A percentile compares a stretch with the other conserved stretches of the same genome.
Evolutionary conservation across 1,139 yeast genomes (phyloP).

Genomic region (Pichia sp.): DNA sequence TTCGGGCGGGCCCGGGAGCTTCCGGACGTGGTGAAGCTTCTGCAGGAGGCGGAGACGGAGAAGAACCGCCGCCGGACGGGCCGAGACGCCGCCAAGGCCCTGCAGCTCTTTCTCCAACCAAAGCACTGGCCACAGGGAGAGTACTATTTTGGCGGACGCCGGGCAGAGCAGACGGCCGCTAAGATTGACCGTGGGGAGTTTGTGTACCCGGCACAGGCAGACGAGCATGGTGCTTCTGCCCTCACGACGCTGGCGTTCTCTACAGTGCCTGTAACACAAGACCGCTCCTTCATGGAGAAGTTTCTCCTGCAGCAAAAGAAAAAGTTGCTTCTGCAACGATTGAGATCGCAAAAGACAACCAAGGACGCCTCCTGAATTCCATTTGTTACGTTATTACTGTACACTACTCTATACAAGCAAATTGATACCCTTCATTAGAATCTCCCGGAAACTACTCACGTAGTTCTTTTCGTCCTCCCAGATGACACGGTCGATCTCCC

Average conservation of each 20-base stretch:
- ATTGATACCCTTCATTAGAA: conserved; percentile 24
- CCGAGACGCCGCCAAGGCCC: not conserved
- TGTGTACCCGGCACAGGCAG: not conserved
- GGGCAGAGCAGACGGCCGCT: not conserved
- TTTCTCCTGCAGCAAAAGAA: conserved; percentile 13
- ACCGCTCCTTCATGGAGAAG: conserved; percentile 4
- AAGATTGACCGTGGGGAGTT: not conserved
- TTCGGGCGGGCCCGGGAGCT: conserved; percentile 82
- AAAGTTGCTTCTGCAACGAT: conserved; percentile 3
- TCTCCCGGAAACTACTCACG: conserved; percentile 31
- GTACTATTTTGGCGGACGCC: not conserved
- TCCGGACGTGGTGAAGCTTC: conserved; percentile 62
- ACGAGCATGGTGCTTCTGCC: not conserved
- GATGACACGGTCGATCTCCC: conserved; percentile 64
- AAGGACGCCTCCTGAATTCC: not conserved
- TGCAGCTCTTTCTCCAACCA: not conserved
- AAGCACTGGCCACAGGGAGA: conserved; percentile 7
- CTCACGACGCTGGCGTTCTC: not conserved
- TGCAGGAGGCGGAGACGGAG: conserved; percentile 38
- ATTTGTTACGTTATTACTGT: not conserved
- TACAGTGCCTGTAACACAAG: not conserved
- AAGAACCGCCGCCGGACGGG: conserved; percentile 6
- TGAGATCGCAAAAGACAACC: conserved; percentile 2
- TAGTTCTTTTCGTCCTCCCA: conserved; percentile 60
- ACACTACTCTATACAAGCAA: conserved; percentile 20